Conservation (phyloP, 2,329 filamentous ascomycete genomes). For the Claviceps sp. region DNA sequence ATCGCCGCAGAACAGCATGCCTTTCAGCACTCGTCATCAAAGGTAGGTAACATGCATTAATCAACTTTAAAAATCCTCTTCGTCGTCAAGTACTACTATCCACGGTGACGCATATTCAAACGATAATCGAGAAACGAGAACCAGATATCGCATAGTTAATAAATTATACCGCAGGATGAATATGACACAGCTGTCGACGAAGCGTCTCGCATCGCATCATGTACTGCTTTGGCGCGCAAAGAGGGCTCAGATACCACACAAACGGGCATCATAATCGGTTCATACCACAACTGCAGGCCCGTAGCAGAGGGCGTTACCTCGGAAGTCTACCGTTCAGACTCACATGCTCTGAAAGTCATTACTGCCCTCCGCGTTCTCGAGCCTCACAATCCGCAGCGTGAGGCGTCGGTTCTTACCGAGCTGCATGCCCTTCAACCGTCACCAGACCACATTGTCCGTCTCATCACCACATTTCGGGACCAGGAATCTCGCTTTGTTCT, state of each 20-base stretch:
- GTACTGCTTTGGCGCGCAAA: not conserved
- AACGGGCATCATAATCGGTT: constrained; percentile 35
- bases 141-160: not conserved
- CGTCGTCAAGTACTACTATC: not conserved
- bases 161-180: constrained; percentile 35
- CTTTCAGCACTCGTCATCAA: constrained; percentile 42
- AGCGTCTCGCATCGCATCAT: not conserved
- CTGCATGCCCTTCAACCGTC: constrained; percentile 29
- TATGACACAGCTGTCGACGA: constrained; percentile 30
- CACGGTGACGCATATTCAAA: not conserved
- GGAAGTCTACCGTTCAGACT: constrained; percentile 58
- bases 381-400: constrained; percentile 71
- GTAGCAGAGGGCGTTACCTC: constrained; percentile 64
- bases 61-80: not conserved
- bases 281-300: constrained; percentile 38
- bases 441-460: constrained; percentile 37
- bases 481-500: constrained; percentile 60
- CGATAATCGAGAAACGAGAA: not conserved
- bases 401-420: constrained; percentile 57
- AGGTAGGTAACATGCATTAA: constrained; percentile 25
- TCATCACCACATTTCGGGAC: constrained; percentile 63
- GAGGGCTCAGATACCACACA: not conserved
- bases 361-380: constrained; percentile 56
- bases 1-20: constrained; percentile 53
- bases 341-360: constrained; percentile 72